A percentile compares a stretch with the other conserved stretches of the same genome.
These are phyloP conservation scores for Neofusicoccum parvum DNA, from an alignment of 2,329 filamentous ascomycete species.

Conservation along the genomic window DNA sequence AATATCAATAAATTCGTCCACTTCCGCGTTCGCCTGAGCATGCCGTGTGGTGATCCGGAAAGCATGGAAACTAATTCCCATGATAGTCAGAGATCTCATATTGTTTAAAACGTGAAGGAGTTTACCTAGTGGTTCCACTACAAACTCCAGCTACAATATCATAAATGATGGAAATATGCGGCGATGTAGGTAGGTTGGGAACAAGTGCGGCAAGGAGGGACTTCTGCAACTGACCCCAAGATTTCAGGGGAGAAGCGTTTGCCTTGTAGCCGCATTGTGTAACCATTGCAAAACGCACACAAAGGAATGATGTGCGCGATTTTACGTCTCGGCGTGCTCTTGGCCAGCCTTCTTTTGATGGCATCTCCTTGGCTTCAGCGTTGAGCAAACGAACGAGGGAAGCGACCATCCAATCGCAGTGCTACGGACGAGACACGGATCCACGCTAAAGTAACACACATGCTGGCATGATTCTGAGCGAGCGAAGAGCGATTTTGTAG, in stretches of 20 bases:
- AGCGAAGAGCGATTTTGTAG: background rate
- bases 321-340: background rate
- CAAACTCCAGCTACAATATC: background rate
- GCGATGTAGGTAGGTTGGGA: background rate
- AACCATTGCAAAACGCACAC: background rate
- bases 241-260: conserved; percentile 7
- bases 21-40: background rate
- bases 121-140: background rate
- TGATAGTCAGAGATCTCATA: background rate
- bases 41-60: background rate
- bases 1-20: background rate
- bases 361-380: background rate
- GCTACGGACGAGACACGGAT: background rate
- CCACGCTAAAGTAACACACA: background rate
- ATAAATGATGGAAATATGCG: background rate
- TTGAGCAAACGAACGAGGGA: background rate
- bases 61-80: background rate
- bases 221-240: background rate
- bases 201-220: background rate
- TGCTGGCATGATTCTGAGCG: background rate
- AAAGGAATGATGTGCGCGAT: background rate
- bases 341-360: background rate
- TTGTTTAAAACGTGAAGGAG: background rate
- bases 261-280: background rate
- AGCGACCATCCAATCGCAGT: background rate